Evolutionary conservation across 2,329 filamentous ascomycete species (phyloP), one percentile per base, ranked within the genome.

Genomic region (Cordyceps fumosorosea): DNA sequence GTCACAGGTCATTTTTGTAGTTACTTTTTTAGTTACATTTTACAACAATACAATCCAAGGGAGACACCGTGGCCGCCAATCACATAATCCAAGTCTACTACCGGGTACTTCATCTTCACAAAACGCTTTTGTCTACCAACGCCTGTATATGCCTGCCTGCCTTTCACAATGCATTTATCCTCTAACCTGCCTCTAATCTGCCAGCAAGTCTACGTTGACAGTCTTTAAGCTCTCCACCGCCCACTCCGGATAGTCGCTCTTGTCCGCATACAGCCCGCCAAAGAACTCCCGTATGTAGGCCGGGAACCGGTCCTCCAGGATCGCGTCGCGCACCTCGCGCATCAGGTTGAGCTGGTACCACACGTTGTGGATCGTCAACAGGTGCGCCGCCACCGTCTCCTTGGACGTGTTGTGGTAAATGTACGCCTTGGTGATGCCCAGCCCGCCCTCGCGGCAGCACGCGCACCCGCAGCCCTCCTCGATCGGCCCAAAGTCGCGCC

Each of bases 301-400:
- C 1, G 95, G 93, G 73, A 89, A 98, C 57, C 80, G 76, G 71
- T 96, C 92, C 64, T 88, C 88, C 8, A 96, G 77, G 65, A 98
- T 91, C 18, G 95, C 87, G 65, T 90, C 80, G 64, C 93, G 83
- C 14, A 86, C 84, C 64, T 84, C 78, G 22, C 82, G 79, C 92
- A 98, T 97, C 68, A 99, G 78, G 64, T 89, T 83, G 60, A 99
- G 80, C 72, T 96, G 86, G 71, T 96, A 96, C 78, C 92, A 91
- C 29, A 99, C 91, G 71, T 99, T 99, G 75, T 99, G 95, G 71
- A 98, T 91, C 0, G 91, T 96, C 60, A 99, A 78, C 26, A 91
- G 79, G 72, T 85, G 82, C 18, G 96, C 95, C 8, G 93, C 91
- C 1, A 91, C 93, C 0, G 95, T 99, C 79, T 99, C 95, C 77